phyloP scores from a whole-genome alignment of 306 rosid genomes.

The Prosopis cineraria region DNA sequence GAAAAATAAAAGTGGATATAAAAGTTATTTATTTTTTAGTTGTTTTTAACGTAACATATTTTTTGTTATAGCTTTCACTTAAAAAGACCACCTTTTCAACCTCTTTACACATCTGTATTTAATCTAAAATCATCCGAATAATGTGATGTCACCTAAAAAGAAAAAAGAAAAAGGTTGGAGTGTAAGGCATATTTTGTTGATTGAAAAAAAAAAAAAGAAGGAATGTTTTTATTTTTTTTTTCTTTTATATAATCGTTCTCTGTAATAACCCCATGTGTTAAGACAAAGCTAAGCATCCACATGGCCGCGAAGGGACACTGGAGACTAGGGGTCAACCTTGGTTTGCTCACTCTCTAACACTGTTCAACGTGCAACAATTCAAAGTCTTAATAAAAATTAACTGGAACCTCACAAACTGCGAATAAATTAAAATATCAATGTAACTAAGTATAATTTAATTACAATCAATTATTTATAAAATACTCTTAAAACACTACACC shows the following conservation, averaged over 20 bases:
- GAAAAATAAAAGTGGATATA: too few relatives aligned
- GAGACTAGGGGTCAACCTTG: conserved; percentile 14
- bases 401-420: conserved; percentile 31
- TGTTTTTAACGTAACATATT: background rate
- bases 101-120: background rate
- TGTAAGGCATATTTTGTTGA: too few relatives aligned
- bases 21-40: too few relatives aligned
- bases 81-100: background rate
- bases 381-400: background rate
- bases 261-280: too few relatives aligned
- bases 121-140: conserved; percentile 4
- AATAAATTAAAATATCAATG: background rate
- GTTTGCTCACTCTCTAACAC: background rate
- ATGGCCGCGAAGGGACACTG: background rate
- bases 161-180: too few relatives aligned
- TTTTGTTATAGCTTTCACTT: background rate
- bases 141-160: too few relatives aligned
- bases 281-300: background rate
- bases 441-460: background rate
- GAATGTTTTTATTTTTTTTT: background rate
- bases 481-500: too few relatives aligned
- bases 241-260: too few relatives aligned
- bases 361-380: conserved; percentile 4
- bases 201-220: too few relatives aligned
- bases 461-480: too few relatives aligned